A percentile compares a stretch with the other conserved stretches of the same genome.
Conservation (phyloP, 164 flowering plant genomes). For the Piper longum region DNA sequence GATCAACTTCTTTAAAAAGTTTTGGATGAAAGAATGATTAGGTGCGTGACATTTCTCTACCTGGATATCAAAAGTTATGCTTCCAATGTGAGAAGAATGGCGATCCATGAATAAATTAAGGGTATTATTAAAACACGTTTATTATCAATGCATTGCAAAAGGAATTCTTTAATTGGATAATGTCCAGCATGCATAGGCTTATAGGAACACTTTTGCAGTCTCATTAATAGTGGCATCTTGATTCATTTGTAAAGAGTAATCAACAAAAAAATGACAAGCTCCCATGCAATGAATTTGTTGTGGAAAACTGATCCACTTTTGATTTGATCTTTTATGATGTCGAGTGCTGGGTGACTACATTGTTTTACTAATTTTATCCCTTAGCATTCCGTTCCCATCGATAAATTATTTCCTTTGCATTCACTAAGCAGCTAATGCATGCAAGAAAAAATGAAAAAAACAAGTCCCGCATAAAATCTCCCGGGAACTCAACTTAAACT, state of each 20-base stretch:
- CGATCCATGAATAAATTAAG: neutral
- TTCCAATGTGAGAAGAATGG: neutral
- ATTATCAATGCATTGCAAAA: neutral
- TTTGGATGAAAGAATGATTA: conserved; percentile 32
- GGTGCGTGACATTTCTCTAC: conserved; percentile 3
- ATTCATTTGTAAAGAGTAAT: too few relatives aligned
- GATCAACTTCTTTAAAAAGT: conserved; percentile 68
- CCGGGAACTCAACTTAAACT: neutral
- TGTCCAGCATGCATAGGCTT: too few relatives aligned
- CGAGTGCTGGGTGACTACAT: neutral
- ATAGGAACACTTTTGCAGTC: too few relatives aligned
- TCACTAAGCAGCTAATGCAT: neutral
- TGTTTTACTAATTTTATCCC: neutral
- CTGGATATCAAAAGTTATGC: conserved; percentile 6
- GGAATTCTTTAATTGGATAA: too few relatives aligned
- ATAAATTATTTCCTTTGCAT: neutral
- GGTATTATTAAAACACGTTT: neutral
- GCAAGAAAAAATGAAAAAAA: neutral
- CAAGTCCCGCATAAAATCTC: too few relatives aligned
- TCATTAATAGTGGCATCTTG: too few relatives aligned
- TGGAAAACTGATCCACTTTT: too few relatives aligned
- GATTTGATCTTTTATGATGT: too few relatives aligned
- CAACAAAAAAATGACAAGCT: too few relatives aligned
- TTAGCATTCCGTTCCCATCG: neutral
- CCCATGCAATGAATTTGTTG: too few relatives aligned